phyloP scores from a whole-genome alignment of 139 green algal species.

The Haematococcus lacustris region DNA sequence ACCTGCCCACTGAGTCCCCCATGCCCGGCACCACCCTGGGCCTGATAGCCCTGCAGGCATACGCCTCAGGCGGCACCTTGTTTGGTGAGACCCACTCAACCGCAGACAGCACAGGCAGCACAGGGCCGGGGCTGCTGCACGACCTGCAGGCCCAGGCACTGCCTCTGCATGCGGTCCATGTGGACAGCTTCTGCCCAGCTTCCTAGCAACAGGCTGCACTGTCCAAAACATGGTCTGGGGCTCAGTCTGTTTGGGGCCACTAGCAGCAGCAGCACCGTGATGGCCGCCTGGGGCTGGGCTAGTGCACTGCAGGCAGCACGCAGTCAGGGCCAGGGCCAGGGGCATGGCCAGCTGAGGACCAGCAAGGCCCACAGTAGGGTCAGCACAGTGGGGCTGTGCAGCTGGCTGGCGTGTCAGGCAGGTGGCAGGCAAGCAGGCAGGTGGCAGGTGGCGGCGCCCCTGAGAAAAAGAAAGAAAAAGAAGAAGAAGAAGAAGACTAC shows the following conservation, averaged over 20 bases:
- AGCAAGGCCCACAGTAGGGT: not conserved
- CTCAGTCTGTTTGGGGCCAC: too few relatives aligned
- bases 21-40: constrained; percentile 94
- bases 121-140: not conserved
- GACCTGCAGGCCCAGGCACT: not conserved
- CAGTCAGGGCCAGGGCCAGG: too few relatives aligned
- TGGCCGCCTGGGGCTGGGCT: too few relatives aligned
- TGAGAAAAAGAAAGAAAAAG: too few relatives aligned
- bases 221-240: constrained; percentile 60
- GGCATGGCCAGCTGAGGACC: constrained; percentile 43
- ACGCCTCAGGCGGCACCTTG: constrained; percentile 58
- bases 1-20: constrained; percentile 70
- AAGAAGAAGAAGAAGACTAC: too few relatives aligned
- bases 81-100: constrained; percentile 33
- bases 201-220: not conserved
- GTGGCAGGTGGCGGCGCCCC: too few relatives aligned
- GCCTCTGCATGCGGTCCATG: not conserved
- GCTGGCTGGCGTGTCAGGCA: too few relatives aligned
- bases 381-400: not conserved
- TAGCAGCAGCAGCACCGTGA: too few relatives aligned
- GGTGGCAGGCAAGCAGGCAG: too few relatives aligned
- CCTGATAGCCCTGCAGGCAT: constrained; percentile 79
- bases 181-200: not conserved
- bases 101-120: not conserved
- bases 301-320: too few relatives aligned